phyloP scores from a whole-genome alignment of 306 rosid species.

The Benincasa hispida region DNA sequence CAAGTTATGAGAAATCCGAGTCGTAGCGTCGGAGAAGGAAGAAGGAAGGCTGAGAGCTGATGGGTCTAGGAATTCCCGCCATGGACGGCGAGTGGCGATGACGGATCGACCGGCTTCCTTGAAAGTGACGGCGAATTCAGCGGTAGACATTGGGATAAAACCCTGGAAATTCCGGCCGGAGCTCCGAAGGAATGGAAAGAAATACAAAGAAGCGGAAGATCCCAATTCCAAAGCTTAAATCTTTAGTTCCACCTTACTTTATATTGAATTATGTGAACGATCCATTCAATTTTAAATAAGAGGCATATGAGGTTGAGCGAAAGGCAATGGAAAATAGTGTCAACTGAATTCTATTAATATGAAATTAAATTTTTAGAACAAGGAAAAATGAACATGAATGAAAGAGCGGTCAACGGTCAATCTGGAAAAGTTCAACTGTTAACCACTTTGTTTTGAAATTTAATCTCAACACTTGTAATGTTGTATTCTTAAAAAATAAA shows the following conservation, averaged over 20 bases:
- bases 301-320: background rate
- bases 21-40: slow-evolving; percentile 29
- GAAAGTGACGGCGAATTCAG: slow-evolving; percentile 9
- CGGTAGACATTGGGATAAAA: slow-evolving; percentile 2
- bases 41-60: slow-evolving; percentile 27
- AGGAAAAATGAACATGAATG: background rate
- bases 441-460: background rate
- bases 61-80: slow-evolving; percentile 29
- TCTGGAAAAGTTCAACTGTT: background rate
- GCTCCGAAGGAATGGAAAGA: background rate
- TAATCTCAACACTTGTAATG: background rate
- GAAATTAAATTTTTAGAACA: background rate
- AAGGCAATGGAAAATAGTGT: background rate
- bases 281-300: background rate
- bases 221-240: background rate
- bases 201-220: background rate
- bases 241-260: background rate
- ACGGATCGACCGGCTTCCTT: slow-evolving; percentile 20
- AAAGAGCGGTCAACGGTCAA: background rate
- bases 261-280: background rate
- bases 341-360: background rate
- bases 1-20: slow-evolving; percentile 33
- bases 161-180: background rate
- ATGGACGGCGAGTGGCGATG: slow-evolving; percentile 39
- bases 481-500: background rate